phyloP scores from a whole-genome alignment of 2,329 filamentous ascomycete species.

The Fusarium dimerum region DNA sequence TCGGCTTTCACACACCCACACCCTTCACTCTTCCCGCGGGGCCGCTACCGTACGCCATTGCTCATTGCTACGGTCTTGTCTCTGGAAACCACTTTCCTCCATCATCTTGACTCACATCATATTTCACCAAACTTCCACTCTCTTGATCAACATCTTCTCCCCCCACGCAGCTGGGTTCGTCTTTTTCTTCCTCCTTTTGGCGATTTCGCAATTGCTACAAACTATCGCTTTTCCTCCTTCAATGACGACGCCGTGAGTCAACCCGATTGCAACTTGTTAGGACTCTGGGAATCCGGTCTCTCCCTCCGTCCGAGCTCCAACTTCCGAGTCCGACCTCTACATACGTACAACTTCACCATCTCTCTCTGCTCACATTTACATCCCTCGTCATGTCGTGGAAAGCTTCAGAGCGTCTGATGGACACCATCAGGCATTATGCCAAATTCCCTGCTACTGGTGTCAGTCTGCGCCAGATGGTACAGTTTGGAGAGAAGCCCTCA shows the following conservation, averaged over 20 bases:
- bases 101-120: constrained; percentile 20
- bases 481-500: constrained; percentile 93
- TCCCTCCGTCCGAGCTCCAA: constrained; percentile 28
- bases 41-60: constrained; percentile 14
- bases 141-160: neutral
- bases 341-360: constrained; percentile 6
- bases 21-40: constrained; percentile 17
- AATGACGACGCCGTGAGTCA: constrained; percentile 33
- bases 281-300: constrained; percentile 24
- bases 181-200: constrained; percentile 3
- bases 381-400: constrained; percentile 81
- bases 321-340: constrained; percentile 23
- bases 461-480: constrained; percentile 97
- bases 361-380: constrained; percentile 7
- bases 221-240: constrained; percentile 12
- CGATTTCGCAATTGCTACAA: neutral
- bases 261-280: constrained; percentile 20
- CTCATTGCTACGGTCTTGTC: no score
- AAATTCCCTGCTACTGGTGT: constrained; percentile 96
- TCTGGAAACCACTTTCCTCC: constrained; percentile 15
- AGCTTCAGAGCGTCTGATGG: constrained; percentile 86
- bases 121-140: neutral
- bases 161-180: constrained; percentile 11
- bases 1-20: constrained; percentile 26
- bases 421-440: constrained; percentile 96